Evolutionary conservation across 169 alveolate genomes (phyloP).

Genomic region (Plasmodium malariae): DNA sequence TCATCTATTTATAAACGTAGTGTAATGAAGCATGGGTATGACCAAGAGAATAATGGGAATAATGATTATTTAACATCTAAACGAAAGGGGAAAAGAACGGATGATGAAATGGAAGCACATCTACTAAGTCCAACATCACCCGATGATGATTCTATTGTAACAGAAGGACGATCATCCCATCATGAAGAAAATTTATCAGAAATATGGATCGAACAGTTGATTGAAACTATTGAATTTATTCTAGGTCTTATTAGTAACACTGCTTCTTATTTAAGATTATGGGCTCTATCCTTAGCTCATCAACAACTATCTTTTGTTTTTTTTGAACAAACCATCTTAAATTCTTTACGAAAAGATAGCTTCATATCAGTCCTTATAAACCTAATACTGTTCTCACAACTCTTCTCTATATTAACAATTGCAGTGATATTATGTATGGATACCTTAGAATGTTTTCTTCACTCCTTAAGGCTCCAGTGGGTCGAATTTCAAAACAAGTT

Average conservation of each 20-base stretch:
- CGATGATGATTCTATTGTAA: slow-evolving; percentile 31
- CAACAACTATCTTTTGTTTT: slow-evolving; percentile 96
- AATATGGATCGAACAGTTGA: slow-evolving; percentile 95
- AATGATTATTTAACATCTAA: slow-evolving; percentile 11
- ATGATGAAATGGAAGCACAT: slow-evolving; percentile 82
- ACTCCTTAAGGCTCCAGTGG: slow-evolving; percentile 99
- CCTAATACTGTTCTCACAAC: slow-evolving; percentile 86
- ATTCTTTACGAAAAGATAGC: slow-evolving; percentile 65
- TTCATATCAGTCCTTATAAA: slow-evolving; percentile 75
- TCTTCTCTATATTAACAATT: slow-evolving; percentile 94
- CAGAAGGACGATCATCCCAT: slow-evolving; percentile 23
- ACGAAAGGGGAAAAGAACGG: slow-evolving; percentile 22
- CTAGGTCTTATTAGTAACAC: slow-evolving; percentile 98
- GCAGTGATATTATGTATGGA: slow-evolving; percentile 99
- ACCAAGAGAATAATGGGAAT: background rate
- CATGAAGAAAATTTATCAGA: slow-evolving; percentile 88
- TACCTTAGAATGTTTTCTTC: slow-evolving; percentile 98
- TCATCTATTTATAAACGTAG: slow-evolving; percentile 8
- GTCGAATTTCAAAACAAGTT: slow-evolving; percentile 99
- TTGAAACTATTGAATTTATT: slow-evolving; percentile 99
- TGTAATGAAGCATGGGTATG: background rate
- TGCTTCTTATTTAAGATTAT: slow-evolving; percentile 98
- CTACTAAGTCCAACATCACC: slow-evolving; percentile 78
- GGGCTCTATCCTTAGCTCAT: slow-evolving; percentile 99
- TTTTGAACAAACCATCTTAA: slow-evolving; percentile 89